phyloP scores from a whole-genome alignment of 1,139 yeast species.

The Keqinozyma sinolaborantium region DNA sequence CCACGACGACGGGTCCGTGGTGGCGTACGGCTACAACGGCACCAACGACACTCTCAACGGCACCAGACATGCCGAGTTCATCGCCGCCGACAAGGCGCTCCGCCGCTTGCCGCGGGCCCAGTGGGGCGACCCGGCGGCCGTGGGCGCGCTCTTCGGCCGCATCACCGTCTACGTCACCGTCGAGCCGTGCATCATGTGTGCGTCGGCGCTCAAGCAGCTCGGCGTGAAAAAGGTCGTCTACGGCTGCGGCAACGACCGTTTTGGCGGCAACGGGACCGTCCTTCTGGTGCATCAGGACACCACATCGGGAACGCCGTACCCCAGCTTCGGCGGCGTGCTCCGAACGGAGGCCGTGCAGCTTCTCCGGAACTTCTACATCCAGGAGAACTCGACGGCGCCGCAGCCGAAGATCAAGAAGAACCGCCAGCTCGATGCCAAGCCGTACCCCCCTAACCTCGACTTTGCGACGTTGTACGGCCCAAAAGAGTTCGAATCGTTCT shows the following conservation, averaged over 20 bases:
- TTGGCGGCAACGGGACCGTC: constrained; percentile 96
- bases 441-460: constrained; percentile 49
- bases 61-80: constrained; percentile 88
- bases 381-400: constrained; percentile 85
- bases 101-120: constrained; percentile 11
- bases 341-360: constrained; percentile 81
- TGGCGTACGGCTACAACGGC: constrained; percentile 83
- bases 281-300: constrained; percentile 54
- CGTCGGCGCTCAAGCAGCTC: constrained; percentile 81
- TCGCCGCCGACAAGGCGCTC: constrained; percentile 63
- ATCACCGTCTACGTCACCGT: constrained; percentile 83
- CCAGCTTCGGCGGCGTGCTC: constrained; percentile 72
- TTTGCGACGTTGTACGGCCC: constrained; percentile 16
- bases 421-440: constrained; percentile 64
- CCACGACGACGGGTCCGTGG: constrained; percentile 45
- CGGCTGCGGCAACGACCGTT: constrained; percentile 93
- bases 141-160: constrained; percentile 38
- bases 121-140: constrained; percentile 11
- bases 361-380: constrained; percentile 76
- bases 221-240: constrained; percentile 71
- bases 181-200: constrained; percentile 99
- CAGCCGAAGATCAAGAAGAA: constrained; percentile 72
- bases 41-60: constrained; percentile 86
- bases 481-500: constrained; percentile 23
- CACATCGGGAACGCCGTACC: constrained; percentile 26